Evolutionary conservation across 2,329 filamentous ascomycete species (phyloP), one percentile per base, ranked within the genome.

Genomic region (Sporothrix humicola): DNA sequence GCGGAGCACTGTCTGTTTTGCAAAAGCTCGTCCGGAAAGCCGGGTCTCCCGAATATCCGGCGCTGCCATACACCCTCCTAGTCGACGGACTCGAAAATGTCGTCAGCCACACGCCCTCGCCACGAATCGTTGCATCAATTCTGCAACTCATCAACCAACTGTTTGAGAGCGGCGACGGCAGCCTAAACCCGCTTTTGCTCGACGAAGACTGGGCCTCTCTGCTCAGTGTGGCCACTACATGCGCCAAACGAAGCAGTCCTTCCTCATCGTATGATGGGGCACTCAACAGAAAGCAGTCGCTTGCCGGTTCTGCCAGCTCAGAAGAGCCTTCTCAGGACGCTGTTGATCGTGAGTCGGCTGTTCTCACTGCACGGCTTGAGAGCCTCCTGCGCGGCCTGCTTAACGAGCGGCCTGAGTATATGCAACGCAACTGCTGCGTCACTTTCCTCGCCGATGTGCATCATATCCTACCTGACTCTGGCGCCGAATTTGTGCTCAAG

Each of bases 121-220:
- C 82, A 66, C 85, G 84, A 75, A 84, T 88, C 31, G 82, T 84
- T 63, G 79, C 80, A 17, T 83, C 85, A 10, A 82, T 87, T 26
- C 78, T 90, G 26, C 84, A 84, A 75, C 81, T 90, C 20, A 84
- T 89, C 75, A 88, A 87, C 78, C 86, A 83, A 48, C 82, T 89
- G 44, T 90, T 89, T 78, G 83, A 84, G 73, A 87, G 85, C 74
- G 84, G 84, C 9, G 81, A 86, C 65, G 85, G 85, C 23, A 83
- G 83, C 23, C 80, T 92, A 63, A 88, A 88, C 75, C 82, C 83
- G 15, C 82, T 90, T 66, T 81, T 92, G 26, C 81, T 87, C 58
- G 90, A 92, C 73, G 90, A 92, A 77, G 90, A 92, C 78, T 92
- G 91, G 90, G 85, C 86, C 1, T 81, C 85, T 4, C 83, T 92